Base-by-base conservation (phyloP, 2,329 filamentous ascomycete species). In the Curvularia hawaiiensis region DNA sequence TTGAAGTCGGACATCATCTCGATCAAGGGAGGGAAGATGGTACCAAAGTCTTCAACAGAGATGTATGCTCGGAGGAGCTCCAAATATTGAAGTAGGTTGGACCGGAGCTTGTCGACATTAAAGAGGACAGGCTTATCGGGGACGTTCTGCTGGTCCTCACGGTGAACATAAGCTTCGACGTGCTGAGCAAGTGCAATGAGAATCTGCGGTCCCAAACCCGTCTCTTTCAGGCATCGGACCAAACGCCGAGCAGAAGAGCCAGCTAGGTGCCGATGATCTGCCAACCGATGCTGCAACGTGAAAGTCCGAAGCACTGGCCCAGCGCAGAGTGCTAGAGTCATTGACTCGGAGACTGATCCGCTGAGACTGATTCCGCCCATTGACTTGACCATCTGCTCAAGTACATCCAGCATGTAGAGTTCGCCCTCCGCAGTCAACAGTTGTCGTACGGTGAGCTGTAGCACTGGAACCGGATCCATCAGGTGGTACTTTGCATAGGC, bases 341-440 rank as follows among this genome's bases (percentile, higher is more conserved):
- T 93, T 18, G 88, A 81, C 65, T 99, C 94, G 30, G 91, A 97
- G 70, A 97, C 94, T 70, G 93, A 91, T 51, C 88, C 85, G 59
- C 94, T 89, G 4, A 93, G 88, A 12, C 94, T 88, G 58, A 99
- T 93, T 45, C 96, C 96, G 18, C 91, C 92, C 95, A 99, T 98
- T 2, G 90, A 91, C 35, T 88, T 87, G 50, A 98, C 90, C 59
- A 99, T 85, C 70, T 98, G 92, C 71, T 95, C 90, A 41, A 99
- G 80, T 59, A 99, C 91, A 62, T 97, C 91, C 33, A 99, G 82
- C 74, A 98, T 93, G 10, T 91, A 96, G 0, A 92, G 90, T 66
- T 96, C 96, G 61, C 93, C 93, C 90, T 49, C 84, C 5, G 66
- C 58, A n/a, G 60, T 84, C 49, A 88, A 85, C 5, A 99, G 84